phyloP scores from a whole-genome alignment of 2,329 filamentous ascomycete species.

The Epichloe sibirici region DNA sequence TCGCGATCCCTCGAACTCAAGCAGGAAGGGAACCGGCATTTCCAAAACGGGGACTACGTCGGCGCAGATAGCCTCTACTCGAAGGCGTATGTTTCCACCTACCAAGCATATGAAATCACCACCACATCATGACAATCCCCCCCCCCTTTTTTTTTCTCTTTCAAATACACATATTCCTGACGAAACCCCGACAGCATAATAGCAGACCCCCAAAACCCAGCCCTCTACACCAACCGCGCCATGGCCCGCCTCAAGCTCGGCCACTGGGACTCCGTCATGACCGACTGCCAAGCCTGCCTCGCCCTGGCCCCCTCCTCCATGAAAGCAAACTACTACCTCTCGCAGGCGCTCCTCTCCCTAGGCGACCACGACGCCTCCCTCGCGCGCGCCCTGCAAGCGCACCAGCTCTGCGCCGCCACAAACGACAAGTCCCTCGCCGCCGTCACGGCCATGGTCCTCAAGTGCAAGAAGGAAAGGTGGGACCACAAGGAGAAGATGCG shows the following conservation, averaged over 20 bases:
- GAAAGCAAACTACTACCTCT: slow-evolving; percentile 76
- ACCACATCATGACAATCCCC: not conserved
- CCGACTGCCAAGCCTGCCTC: slow-evolving; percentile 67
- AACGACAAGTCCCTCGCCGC: slow-evolving; percentile 56
- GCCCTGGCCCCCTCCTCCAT: slow-evolving; percentile 51
- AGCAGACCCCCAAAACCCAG: slow-evolving; percentile 62
- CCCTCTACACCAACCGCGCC: slow-evolving; percentile 81
- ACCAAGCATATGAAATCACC: too few species aligned
- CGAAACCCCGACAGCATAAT: slow-evolving; percentile 45
- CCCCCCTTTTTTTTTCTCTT: too few species aligned
- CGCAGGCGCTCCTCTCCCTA: slow-evolving; percentile 70
- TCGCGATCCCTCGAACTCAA: slow-evolving; percentile 32
- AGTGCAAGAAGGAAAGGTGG: slow-evolving; percentile 80
- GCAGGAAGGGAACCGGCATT: slow-evolving; percentile 51
- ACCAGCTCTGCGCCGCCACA: slow-evolving; percentile 51
- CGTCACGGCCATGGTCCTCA: slow-evolving; percentile 62
- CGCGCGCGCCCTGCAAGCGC: slow-evolving; percentile 56
- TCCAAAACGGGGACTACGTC: slow-evolving; percentile 50
- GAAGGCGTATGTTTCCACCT: slow-evolving; percentile 43
- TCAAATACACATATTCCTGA: not conserved
- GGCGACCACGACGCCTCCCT: slow-evolving; percentile 56
- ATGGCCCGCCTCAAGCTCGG: slow-evolving; percentile 67
- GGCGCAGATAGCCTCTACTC: slow-evolving; percentile 60
- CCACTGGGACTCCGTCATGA: slow-evolving; percentile 61
- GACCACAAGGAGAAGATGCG: slow-evolving; percentile 57